Evolutionary conservation across 2,329 filamentous ascomycete genomes (phyloP), one percentile per base, ranked within the genome.

Genomic region (Colletotrichum magnum): DNA sequence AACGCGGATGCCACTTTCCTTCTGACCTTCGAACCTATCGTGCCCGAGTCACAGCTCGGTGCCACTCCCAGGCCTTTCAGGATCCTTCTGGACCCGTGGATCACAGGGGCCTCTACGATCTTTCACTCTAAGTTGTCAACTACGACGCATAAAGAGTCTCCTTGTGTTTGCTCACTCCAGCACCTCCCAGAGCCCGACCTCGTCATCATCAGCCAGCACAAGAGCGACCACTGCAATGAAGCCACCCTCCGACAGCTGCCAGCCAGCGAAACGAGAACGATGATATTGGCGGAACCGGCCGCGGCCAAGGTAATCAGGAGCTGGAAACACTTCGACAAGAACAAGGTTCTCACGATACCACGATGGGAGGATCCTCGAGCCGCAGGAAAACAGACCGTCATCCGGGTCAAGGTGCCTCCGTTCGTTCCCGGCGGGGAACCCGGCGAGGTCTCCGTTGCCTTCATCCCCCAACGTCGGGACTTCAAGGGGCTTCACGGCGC

Each of bases 1-100:
- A 92, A 92, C 76, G 85, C 84, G 58, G 90, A 92, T 76, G 85
- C 89, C 43, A 89, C 88, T 3, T 92, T 93, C 76, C 84, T 92
- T 43, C 82, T 93, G 52, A 87, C 87, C 32, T 91, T 93, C 74
- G 82, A 86, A 64, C 88, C 88, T 39, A 79, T 86, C 32, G 79
- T 82, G n/a, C 79, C 83, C 56, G 77, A 83, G 64, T 73, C 78
- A 51, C 73, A 78, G 21, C 78, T 79, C 58, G 68, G 73, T 64
- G 59, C 76, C 59, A 80, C 81, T 36, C 82, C 84, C 13, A 82
- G 82, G 58, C 84, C 87, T 4, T 94, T 92, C 77, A 89, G 87
- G 16, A 86, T 94, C 61, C 84, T 94, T 48, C 79, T 94, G 58
- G 92, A 95, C 76, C 92, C 93, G 4, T 94, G 91, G 89, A 84